Percentiles rank a stretch among this genome's conserved stretches.
These are phyloP conservation scores for Penicillium steckii DNA, from an alignment of 495 filamentous ascomycete species.

Conservation along the genomic window DNA sequence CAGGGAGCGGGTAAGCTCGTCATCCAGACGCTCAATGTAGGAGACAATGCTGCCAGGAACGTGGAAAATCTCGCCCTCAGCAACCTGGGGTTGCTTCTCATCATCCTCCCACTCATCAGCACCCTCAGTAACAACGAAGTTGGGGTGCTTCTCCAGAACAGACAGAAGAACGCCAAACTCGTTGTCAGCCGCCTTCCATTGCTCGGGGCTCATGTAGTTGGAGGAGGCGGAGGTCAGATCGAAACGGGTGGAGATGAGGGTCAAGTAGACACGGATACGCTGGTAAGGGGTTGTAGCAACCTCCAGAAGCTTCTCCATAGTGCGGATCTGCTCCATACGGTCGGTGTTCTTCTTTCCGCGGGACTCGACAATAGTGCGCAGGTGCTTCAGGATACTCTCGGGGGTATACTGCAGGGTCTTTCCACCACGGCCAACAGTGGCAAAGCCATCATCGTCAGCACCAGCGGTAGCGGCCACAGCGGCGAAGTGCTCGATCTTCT, in stretches of 20 bases:
- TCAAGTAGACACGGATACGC: constrained; percentile 87
- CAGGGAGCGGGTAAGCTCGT: constrained; percentile 93
- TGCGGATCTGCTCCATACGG: constrained; percentile 85
- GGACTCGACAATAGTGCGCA: constrained; percentile 88
- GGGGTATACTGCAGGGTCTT: constrained; percentile 86
- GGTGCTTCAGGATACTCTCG: constrained; percentile 97
- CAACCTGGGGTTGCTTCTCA: constrained; percentile 78
- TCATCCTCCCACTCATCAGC: constrained; percentile 99
- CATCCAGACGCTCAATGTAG: constrained; percentile 91
- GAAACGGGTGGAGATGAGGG: constrained; percentile 90
- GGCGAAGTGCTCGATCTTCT: constrained; percentile 38
- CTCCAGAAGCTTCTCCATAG: constrained; percentile 94
- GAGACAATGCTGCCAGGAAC: constrained; percentile 93
- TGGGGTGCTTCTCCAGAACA: constrained; percentile 72
- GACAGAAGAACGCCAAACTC: constrained; percentile 76
- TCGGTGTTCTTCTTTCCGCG: constrained; percentile 99
- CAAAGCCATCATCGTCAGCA: constrained; percentile 80
- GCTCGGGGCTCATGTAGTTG: constrained; percentile 88
- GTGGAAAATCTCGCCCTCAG: constrained; percentile 71
- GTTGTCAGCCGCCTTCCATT: constrained; percentile 92
- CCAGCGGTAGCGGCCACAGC: constrained; percentile 45
- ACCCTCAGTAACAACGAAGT: constrained; percentile 81
- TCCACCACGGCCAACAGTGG: constrained; percentile 81
- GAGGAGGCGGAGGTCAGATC: constrained; percentile 81
- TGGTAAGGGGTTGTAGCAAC: constrained; percentile 90